Conservation (phyloP, 2,329 filamentous ascomycete genomes). For the Tolypocladium paradoxum region DNA sequence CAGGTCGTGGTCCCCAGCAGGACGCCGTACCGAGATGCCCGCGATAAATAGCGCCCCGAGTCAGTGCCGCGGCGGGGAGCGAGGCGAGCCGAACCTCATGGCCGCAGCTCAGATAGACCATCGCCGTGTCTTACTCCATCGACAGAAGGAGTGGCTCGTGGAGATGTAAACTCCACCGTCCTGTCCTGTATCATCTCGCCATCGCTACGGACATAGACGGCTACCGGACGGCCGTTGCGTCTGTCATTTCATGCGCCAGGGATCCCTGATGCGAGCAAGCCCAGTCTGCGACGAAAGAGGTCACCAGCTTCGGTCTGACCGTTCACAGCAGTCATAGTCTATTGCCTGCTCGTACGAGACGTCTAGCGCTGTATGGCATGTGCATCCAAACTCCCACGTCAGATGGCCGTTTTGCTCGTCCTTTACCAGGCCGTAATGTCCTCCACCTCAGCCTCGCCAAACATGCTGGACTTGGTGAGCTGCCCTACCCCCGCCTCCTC, state of each 20-base stretch:
- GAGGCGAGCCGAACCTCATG: background rate
- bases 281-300: background rate
- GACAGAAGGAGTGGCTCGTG: background rate
- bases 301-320: background rate
- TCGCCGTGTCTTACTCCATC: background rate
- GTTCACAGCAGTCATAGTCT: background rate
- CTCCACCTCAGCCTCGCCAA: conserved; percentile 91
- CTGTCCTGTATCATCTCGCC: background rate
- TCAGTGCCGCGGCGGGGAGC: background rate
- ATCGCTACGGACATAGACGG: background rate
- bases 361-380: background rate
- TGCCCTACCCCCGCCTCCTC: conserved; percentile 44
- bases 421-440: conserved; percentile 85
- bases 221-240: background rate
- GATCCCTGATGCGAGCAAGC: background rate
- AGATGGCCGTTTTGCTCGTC: background rate
- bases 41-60: background rate
- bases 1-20: background rate
- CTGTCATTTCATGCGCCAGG: background rate
- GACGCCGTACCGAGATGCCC: background rate
- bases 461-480: conserved; percentile 78
- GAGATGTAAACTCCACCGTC: background rate
- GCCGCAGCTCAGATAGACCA: background rate
- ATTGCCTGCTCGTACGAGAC: background rate
- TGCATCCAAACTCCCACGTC: background rate